Evolutionary conservation across 148 eudicot genomes (phyloP).

Genomic region (Silene latifolia): DNA sequence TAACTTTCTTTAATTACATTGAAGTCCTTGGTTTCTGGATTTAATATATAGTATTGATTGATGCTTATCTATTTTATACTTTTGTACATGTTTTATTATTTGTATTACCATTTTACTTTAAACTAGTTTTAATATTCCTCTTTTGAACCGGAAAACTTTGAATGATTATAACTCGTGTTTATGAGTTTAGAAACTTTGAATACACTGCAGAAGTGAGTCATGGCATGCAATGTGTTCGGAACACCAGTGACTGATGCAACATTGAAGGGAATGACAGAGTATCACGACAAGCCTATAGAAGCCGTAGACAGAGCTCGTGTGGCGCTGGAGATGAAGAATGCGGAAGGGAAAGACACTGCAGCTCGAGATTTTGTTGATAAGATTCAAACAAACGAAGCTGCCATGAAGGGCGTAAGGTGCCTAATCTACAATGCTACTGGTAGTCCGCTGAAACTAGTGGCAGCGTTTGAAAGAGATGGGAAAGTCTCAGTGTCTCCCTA

Average conservation of each 20-base stretch:
- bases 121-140: no score
- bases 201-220: not conserved
- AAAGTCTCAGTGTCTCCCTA: not conserved
- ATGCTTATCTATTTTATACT: no score
- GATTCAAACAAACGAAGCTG: not conserved
- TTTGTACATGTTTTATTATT: no score
- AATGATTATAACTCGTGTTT: no score
- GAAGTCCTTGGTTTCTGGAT: no score
- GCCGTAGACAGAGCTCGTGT: not conserved
- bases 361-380: not conserved
- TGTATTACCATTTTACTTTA: no score
- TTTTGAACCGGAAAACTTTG: no score
- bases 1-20: no score
- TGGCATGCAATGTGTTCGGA: not conserved
- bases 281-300: not conserved
- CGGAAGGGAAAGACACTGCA: not conserved
- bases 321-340: conserved; percentile 1
- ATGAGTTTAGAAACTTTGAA: no score
- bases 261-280: not conserved
- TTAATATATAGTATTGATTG: no score
- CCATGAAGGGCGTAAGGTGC: not conserved
- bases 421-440: not conserved
- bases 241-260: not conserved
- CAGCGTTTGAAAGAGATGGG: not conserved
- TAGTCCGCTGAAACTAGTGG: not conserved